These are phyloP conservation scores for Phytophthora sp. DNA, from an alignment of 352 stramenopile genomes.

Conservation along the genomic window DNA sequence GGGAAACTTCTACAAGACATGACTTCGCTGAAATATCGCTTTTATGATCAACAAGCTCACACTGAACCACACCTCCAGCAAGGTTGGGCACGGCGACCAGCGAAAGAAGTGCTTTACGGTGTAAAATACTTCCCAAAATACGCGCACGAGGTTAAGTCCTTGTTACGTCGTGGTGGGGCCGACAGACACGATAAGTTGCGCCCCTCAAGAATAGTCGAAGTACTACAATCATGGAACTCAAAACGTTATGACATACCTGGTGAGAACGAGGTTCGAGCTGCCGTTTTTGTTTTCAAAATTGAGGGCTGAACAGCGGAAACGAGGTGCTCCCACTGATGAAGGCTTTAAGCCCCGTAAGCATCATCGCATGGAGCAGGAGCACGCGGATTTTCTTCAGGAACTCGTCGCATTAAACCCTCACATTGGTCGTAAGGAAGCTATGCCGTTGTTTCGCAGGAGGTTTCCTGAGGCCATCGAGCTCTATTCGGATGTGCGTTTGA, in stretches of 20 bases:
- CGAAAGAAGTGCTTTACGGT: neutral
- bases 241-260: constrained; percentile 2
- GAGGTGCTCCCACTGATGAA: neutral
- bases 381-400: neutral
- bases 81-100: constrained; percentile 3
- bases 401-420: neutral
- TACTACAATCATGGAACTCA: neutral
- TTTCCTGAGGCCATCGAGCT: neutral
- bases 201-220: neutral
- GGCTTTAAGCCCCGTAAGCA: neutral
- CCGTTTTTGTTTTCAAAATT: neutral
- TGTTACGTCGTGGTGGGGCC: neutral
- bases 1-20: neutral
- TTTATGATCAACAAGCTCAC: neutral
- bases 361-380: neutral
- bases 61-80: neutral
- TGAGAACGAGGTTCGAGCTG: neutral
- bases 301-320: neutral
- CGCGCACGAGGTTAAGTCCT: neutral
- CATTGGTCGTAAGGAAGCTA: neutral
- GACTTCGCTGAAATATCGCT: neutral
- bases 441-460: constrained; percentile 2
- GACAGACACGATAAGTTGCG: constrained; percentile 1
- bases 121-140: neutral
- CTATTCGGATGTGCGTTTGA: neutral